phyloP scores from a whole-genome alignment of 495 filamentous ascomycete genomes.

The Xylaria cubensis region DNA sequence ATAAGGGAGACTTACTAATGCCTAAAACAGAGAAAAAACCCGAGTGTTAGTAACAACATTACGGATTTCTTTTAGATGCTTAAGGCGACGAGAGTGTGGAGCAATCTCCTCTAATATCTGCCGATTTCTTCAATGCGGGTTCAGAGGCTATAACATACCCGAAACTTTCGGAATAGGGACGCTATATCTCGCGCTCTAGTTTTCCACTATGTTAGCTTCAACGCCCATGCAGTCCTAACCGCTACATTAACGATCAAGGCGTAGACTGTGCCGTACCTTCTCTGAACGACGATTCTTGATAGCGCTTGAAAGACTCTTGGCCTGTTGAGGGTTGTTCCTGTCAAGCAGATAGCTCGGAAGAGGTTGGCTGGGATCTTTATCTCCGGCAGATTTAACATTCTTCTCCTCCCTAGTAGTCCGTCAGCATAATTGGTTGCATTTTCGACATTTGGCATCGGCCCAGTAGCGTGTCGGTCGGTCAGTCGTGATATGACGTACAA shows the following conservation, averaged over 20 bases:
- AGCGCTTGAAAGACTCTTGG: conserved; percentile 83
- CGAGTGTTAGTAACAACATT: background rate
- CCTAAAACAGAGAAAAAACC: background rate
- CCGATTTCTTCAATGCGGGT: background rate
- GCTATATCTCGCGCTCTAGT: conserved; percentile 82
- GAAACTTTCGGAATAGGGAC: conserved; percentile 94
- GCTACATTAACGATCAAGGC: background rate
- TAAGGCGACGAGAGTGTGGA: background rate
- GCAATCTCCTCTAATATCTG: background rate
- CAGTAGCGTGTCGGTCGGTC: conserved; percentile 77
- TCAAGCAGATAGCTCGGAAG: conserved; percentile 91
- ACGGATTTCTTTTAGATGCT: background rate
- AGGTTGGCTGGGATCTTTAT: conserved; percentile 74
- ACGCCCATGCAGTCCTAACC: conserved; percentile 41
- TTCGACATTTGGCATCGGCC: conserved; percentile 95
- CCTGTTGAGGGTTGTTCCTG: conserved; percentile 80
- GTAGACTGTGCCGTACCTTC: conserved; percentile 24
- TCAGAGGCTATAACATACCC: conserved; percentile 69
- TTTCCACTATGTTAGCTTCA: conserved; percentile 65
- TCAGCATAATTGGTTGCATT: conserved; percentile 50
- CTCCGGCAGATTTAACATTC: conserved; percentile 90
- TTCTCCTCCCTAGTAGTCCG: conserved; percentile 70
- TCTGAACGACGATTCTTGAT: conserved; percentile 78
- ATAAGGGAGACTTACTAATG: conserved; percentile 23
- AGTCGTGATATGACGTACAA: conserved; percentile 71